A percentile compares a stretch with the other conserved stretches of the same genome.
Evolutionary conservation across 164 flowering plant species (phyloP).

Genomic region (Tetracentron sinense): DNA sequence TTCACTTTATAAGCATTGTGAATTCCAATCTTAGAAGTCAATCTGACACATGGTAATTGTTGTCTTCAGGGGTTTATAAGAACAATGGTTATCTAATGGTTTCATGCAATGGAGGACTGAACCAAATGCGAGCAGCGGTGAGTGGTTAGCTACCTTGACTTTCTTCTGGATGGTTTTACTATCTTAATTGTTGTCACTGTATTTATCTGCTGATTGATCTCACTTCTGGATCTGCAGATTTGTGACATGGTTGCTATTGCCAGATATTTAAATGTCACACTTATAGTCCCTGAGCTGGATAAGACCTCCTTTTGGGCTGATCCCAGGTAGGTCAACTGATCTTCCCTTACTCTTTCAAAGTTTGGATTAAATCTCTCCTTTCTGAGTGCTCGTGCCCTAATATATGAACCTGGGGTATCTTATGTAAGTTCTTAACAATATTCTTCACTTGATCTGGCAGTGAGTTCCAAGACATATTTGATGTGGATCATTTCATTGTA

Average conservation of each 20-base stretch:
- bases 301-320: too few relatives aligned
- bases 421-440: neutral
- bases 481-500: conserved; percentile 81
- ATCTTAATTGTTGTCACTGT: neutral
- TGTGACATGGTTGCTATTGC: conserved; percentile 99
- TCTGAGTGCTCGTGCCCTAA: neutral
- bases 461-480: conserved; percentile 90
- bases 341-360: neutral
- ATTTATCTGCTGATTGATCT: neutral
- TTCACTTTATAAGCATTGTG: neutral
- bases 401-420: neutral
- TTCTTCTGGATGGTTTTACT: neutral
- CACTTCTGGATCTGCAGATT: conserved; percentile 42
- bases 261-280: conserved; percentile 76
- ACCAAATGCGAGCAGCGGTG: conserved; percentile 92
- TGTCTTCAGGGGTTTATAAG: conserved; percentile 65
- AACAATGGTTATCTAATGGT: conserved; percentile 94
- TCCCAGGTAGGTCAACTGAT: conserved; percentile 49
- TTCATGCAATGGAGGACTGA: conserved; percentile 95
- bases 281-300: conserved; percentile 95
- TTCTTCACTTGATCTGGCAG: conserved; percentile 34
- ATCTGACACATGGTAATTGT: conserved; percentile 11
- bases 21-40: neutral
- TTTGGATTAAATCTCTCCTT: neutral
- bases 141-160: conserved; percentile 9